Percentiles rank a stretch among this genome's conserved stretches.
These are phyloP conservation scores for Metschnikowia borealis DNA, from an alignment of 805 yeast species.

Conservation along the genomic window DNA sequence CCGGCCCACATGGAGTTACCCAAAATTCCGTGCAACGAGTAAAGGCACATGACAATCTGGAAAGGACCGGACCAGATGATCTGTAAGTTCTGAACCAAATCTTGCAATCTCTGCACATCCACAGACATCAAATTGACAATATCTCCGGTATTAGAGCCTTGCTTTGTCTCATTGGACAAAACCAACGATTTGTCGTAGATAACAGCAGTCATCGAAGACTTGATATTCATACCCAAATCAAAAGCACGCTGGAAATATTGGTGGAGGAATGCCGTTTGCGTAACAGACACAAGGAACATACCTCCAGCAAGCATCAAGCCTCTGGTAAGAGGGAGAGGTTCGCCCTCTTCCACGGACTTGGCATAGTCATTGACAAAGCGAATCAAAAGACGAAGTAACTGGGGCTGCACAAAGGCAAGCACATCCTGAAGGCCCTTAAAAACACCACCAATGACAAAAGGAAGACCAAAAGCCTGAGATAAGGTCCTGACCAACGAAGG, in stretches of 20 bases:
- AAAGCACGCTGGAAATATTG: slow-evolving; percentile 75
- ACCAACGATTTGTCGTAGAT: slow-evolving; percentile 66
- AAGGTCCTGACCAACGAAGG: slow-evolving; percentile 62
- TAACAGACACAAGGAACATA: slow-evolving; percentile 72
- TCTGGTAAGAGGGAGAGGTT: slow-evolving; percentile 57
- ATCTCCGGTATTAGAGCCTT: slow-evolving; percentile 79
- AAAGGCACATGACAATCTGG: slow-evolving; percentile 73
- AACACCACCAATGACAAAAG: slow-evolving; percentile 64
- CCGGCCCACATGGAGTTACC: slow-evolving; percentile 98
- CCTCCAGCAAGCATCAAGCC: slow-evolving; percentile 73
- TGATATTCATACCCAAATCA: slow-evolving; percentile 73
- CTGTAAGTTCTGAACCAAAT: slow-evolving; percentile 71
- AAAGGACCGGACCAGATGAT: slow-evolving; percentile 92
- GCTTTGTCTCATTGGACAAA: slow-evolving; percentile 68
- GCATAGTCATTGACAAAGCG: slow-evolving; percentile 36
- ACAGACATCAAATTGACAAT: slow-evolving; percentile 93
- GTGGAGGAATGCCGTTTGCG: slow-evolving; percentile 73
- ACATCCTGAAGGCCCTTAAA: slow-evolving; percentile 73
- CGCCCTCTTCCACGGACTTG: slow-evolving; percentile 30
- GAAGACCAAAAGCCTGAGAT: slow-evolving; percentile 66
- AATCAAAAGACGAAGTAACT: slow-evolving; percentile 31
- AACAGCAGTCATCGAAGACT: slow-evolving; percentile 62
- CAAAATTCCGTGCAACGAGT: slow-evolving; percentile 64
- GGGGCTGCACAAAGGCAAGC: slow-evolving; percentile 44
- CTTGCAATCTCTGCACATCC: slow-evolving; percentile 86